Percentiles rank a stretch among this genome's conserved stretches.
Evolutionary conservation across 352 stramenopile species (phyloP).

Genomic region (Phytophthora sojae): DNA sequence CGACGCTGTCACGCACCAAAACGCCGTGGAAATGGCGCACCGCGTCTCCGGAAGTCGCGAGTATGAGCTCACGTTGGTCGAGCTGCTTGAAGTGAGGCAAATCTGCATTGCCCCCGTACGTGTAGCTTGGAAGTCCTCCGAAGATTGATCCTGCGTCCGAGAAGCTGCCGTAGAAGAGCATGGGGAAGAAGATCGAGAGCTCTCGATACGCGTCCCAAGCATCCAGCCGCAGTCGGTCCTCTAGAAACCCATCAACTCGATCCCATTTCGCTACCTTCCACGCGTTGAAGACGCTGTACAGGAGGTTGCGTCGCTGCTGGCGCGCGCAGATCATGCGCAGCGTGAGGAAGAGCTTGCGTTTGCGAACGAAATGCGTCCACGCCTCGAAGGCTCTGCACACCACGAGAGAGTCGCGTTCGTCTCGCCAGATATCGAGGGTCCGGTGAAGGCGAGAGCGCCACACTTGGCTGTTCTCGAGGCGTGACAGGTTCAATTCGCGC

Average conservation of each 20-base stretch:
- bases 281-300: conserved; percentile 57
- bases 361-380: conserved; percentile 55
- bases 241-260: conserved; percentile 60
- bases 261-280: conserved; percentile 79
- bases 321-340: conserved; percentile 52
- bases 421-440: conserved; percentile 62
- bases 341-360: conserved; percentile 60
- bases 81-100: not conserved
- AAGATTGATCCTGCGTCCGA: conserved; percentile 68
- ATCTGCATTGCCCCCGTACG: conserved; percentile 7
- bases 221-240: conserved; percentile 61
- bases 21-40: conserved; percentile 57
- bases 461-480: conserved; percentile 45
- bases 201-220: conserved; percentile 69
- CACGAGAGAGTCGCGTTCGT: conserved; percentile 13
- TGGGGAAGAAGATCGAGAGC: conserved; percentile 58
- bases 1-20: conserved; percentile 54
- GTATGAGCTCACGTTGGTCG: conserved; percentile 20
- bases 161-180: conserved; percentile 72
- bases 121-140: conserved; percentile 46
- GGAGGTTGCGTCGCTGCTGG: conserved; percentile 46
- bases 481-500: conserved; percentile 57
- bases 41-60: conserved; percentile 26
- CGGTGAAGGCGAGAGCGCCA: conserved; percentile 62
- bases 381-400: conserved; percentile 53